Evolutionary conservation across 2,329 filamentous ascomycete genomes (phyloP).

Genomic region (Scedosporium minutisporum): DNA sequence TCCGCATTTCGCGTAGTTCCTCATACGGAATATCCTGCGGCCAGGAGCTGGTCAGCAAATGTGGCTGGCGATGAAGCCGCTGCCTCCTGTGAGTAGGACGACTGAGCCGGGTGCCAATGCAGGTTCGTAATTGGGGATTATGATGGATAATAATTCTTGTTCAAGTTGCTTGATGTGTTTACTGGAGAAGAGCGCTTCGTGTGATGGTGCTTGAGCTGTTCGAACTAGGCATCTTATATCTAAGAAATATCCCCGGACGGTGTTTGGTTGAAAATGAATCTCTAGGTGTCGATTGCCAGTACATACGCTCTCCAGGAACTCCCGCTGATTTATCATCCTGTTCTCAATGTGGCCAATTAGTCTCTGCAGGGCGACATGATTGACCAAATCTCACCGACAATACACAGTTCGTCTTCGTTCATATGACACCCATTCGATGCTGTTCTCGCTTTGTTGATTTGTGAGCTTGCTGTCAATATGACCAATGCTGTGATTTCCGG

Average conservation of each 20-base stretch:
- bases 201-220: not conserved
- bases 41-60: slow-evolving; percentile 24
- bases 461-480: not conserved
- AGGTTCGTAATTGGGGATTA: not conserved
- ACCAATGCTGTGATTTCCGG: too few relatives aligned
- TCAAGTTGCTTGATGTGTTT: not conserved
- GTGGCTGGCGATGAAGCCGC: slow-evolving; percentile 31
- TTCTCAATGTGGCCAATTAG: not conserved
- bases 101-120: slow-evolving; percentile 4
- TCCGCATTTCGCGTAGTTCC: slow-evolving; percentile 25
- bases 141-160: not conserved
- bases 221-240: not conserved
- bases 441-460: not conserved
- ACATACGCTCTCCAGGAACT: not conserved
- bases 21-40: slow-evolving; percentile 25
- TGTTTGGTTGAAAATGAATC: too few relatives aligned
- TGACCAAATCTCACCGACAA: not conserved
- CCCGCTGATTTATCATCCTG: not conserved
- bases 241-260: not conserved
- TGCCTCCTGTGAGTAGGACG: slow-evolving; percentile 29
- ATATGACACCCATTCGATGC: not conserved
- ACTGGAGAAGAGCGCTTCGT: not conserved
- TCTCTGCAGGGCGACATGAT: not conserved
- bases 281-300: too few relatives aligned
- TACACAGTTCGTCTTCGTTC: not conserved